Evolutionary conservation across 2,329 filamentous ascomycete genomes (phyloP), one percentile per base, ranked within the genome.

Genomic region (Dactylella cylindrospora): DNA sequence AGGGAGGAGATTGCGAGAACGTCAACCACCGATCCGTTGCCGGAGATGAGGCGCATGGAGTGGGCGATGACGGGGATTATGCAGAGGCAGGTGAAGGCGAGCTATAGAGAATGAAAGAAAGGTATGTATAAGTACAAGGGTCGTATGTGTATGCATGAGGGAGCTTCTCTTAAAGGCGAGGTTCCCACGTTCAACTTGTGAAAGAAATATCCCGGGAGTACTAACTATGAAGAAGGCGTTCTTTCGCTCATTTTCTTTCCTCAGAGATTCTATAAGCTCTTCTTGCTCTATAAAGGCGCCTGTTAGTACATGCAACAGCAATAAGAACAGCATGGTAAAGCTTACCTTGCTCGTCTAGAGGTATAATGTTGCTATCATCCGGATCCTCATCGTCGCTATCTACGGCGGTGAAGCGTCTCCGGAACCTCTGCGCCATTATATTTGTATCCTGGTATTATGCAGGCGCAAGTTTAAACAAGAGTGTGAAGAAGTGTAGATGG

Each of bases 161-260:
- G n/a, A n/a, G n/a, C n/a, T n/a, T n/a, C n/a, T n/a, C n/a, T n/a
- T n/a, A n/a, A n/a, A n/a, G n/a, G n/a, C n/a, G n/a, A n/a, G n/a
- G n/a, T n/a, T n/a, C n/a, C n/a, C n/a, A n/a, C n/a, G n/a, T n/a
- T n/a, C n/a, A n/a, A n/a, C n/a, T n/a, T n/a, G n/a, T n/a, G 28
- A 13, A 31, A 31, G 28, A 13, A 9, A 13, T 31, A 8, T 31
- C 9, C 9, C 9, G 13, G 36, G 28, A 7, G 1, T 3, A 13
- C 59, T 51, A 20, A 64, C 59, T 31, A 64, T 64, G 39, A 64
- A 64, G 15, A 64, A 51, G 4, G 59, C 50, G 35, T 64, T 64
- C 41, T 57, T 55, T 26, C 52, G 39, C 31, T 64, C 59, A 31
- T 64, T 64, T 52, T 54, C 59, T 32, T 28, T 51, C 29, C 33